Evolutionary conservation across 169 alveolate genomes (phyloP), one percentile per base, ranked within the genome.

Genomic region (Perkinsus olseni): DNA sequence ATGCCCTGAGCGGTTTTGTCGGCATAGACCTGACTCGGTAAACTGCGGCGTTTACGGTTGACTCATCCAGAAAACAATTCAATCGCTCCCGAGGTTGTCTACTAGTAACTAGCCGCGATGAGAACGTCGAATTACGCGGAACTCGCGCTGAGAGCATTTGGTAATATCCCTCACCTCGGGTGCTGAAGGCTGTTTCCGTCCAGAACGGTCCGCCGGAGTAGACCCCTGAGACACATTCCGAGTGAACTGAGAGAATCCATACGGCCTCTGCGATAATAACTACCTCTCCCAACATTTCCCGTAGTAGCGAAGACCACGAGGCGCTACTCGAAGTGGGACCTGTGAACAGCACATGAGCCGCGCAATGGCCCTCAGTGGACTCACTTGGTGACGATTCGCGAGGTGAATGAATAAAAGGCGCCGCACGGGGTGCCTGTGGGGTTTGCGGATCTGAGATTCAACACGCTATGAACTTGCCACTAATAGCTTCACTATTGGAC

Each of bases 341-440:
- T 62, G 31, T 24, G 37, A n/a, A n/a, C n/a, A n/a, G n/a, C n/a
- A n/a, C n/a, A n/a, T n/a, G n/a, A n/a, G n/a, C n/a, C n/a, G n/a
- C n/a, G 82, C 28, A 62, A 28, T 3, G 82, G 82, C 8, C 17
- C 36, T 28, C 31, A 62, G 34, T 6, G 37, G 17, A 24, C 82
- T 62, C 17, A 62, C 82, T 62, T 13, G 82, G 82, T 21, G 82
- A 62, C 34, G 28, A 13, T 62, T 62, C 82, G 17, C 82, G 37
- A 28, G 82, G 17, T 0, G 82, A 24, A 62, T 62, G 82, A 24
- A 62, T 62, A 24, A 62, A 62, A 0, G 82, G 82, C 82, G 82
- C 82, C 82, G 82, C 82, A 62, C 82, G 82, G 82, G 82, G 82
- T 24, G 82, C 82, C 34, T 62, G 82, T 62, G 82, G 82, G 17